These are phyloP conservation scores for Boletus edulis DNA, from an alignment of 768 basidiomycete genomes.

Conservation along the genomic window DNA sequence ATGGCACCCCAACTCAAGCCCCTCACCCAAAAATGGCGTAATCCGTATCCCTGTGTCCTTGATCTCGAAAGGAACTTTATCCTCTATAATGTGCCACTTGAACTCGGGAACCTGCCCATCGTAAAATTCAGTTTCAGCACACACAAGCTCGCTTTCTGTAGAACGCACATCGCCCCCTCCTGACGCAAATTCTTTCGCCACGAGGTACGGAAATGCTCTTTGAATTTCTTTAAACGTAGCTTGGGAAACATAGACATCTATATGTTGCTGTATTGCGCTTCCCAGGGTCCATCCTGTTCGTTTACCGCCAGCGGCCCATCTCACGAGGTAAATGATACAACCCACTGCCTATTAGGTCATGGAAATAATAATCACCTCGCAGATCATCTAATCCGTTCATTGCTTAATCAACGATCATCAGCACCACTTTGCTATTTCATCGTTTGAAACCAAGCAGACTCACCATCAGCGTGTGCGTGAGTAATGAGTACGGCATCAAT, in stretches of 20 bases:
- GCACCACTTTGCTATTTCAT: background rate
- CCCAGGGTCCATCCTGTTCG: conserved; percentile 69
- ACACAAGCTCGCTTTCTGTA: background rate
- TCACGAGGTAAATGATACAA: background rate
- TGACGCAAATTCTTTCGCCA: conserved; percentile 71
- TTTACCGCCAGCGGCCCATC: background rate
- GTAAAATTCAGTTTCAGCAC: background rate
- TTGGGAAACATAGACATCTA: conserved; percentile 72
- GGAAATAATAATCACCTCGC: conserved; percentile 48
- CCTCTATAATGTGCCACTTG: conserved; percentile 77
- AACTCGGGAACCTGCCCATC: conserved; percentile 70
- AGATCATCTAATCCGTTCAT: conserved; percentile 92
- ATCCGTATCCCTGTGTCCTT: conserved; percentile 59
- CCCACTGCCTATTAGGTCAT: background rate
- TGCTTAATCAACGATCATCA: conserved; percentile 39
- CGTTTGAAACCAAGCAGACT: background rate
- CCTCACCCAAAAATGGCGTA: conserved; percentile 64
- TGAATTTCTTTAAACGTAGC: conserved; percentile 66
- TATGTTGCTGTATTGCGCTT: conserved; percentile 61
- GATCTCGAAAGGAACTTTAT: conserved; percentile 66
- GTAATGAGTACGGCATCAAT: conserved; percentile 81
- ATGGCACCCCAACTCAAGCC: background rate
- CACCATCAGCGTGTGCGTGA: conserved; percentile 84
- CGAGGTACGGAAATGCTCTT: conserved; percentile 78
- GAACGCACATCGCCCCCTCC: conserved; percentile 70